phyloP scores from a whole-genome alignment of 2,329 filamentous ascomycete genomes.

The Pseudohalonectria lignicola region DNA sequence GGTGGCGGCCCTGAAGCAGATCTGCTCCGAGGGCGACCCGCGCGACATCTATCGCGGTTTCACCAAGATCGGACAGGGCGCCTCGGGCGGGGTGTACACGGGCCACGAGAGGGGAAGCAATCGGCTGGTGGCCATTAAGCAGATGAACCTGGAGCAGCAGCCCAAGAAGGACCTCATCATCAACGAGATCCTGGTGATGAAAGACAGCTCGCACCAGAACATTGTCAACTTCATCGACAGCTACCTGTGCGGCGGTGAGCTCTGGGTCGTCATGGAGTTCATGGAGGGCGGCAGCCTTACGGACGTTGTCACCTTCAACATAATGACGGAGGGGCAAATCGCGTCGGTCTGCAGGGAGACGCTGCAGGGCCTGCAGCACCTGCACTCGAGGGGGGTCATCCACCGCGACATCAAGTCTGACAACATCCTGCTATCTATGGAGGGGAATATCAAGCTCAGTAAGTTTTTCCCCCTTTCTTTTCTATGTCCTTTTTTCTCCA shows the following conservation, averaged over 20 bases:
- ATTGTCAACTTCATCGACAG: constrained; percentile 99
- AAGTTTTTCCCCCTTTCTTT: constrained; percentile 32
- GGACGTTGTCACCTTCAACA: constrained; percentile 97
- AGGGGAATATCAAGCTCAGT: constrained; percentile 97
- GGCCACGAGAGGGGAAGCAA: constrained; percentile 79
- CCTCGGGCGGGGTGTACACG: constrained; percentile 89
- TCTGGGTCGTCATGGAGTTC: constrained; percentile 99
- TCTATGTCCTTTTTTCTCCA: not conserved
- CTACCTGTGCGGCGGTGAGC: constrained; percentile 76
- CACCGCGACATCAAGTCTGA: constrained; percentile 99
- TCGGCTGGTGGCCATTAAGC: constrained; percentile 91
- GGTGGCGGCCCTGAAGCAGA: constrained; percentile 69
- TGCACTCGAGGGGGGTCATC: constrained; percentile 96
- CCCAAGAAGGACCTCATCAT: constrained; percentile 99
- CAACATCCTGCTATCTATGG: constrained; percentile 87
- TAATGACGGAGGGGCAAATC: constrained; percentile 97
- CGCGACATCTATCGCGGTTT: constrained; percentile 77
- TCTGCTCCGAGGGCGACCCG: constrained; percentile 84
- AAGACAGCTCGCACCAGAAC: constrained; percentile 95
- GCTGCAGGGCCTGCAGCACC: constrained; percentile 79
- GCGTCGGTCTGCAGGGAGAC: constrained; percentile 93
- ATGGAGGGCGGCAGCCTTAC: constrained; percentile 98
- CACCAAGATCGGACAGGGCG: constrained; percentile 94
- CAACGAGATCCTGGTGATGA: constrained; percentile 99
- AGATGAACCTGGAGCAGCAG: constrained; percentile 98